Base-by-base conservation (phyloP, 257 asterid genomes). In the Primulina eburnea region DNA sequence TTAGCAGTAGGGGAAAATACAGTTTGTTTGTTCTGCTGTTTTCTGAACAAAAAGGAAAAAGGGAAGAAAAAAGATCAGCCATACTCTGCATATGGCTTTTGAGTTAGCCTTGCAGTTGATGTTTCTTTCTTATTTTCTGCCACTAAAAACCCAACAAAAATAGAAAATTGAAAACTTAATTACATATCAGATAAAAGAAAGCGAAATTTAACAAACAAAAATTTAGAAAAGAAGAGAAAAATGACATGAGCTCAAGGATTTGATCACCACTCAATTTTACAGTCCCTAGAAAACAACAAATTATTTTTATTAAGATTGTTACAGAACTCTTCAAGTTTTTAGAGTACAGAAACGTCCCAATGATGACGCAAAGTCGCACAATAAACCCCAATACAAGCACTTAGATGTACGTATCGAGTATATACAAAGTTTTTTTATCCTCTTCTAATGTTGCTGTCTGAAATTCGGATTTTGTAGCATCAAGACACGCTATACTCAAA, bases 301-400 rank as follows among this genome's bases (percentile, higher is more conserved):
- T 69, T 17, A 24, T 70, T 28, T 29, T 59, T 56, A 33, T 55
- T 47, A 2, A 76, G 33, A 29, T 57, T 56, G 62, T 71, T 40
- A 59, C 56, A 67, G 21, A 50, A 76, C 56, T 62, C 73, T 40
- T 77, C 76, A 67, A 79, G 79, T 43, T 61, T 35, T 18, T 34
- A 40, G 65, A 76, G 14, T 68, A 66, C 43, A 74, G 0, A 21
- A 74, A 37, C 55, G 79, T 76, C 7, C 35, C 38, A 2, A 71
- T 58, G 17, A 72, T 10, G 47, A 72, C 29, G 26, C 71, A 77
- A 9, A 75, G 1, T 5, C 81, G 82, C 64, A 77, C 73, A 69
- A 74, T 1, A 60, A 76, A 76, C 38, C 77, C 82, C 72, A 76
- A 6, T 21, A 73, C 80, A 37, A 68, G 26, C 80, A 77, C 80